These are phyloP conservation scores for Leptomonas pyrrhocoris DNA, from an alignment of 208 protist species.

Conservation along the genomic window DNA sequence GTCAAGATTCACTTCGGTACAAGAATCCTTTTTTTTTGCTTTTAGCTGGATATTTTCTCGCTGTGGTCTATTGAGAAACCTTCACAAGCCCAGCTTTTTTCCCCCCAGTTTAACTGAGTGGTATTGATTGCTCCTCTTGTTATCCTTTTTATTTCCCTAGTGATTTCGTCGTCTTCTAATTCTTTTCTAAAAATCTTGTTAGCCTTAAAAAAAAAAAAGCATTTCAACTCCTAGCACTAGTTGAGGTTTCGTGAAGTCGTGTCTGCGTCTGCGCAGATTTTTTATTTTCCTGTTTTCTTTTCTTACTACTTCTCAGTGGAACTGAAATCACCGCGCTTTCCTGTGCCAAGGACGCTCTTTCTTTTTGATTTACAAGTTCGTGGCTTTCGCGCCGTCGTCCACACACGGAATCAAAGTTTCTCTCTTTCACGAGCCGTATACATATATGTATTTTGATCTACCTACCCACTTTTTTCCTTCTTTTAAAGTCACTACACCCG, in stretches of 20 bases:
- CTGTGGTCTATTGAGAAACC: background rate
- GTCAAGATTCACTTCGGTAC: background rate
- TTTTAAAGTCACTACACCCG: background rate
- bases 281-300: slow-evolving; percentile 2
- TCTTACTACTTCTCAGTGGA: slow-evolving; percentile 10
- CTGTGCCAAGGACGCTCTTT: no score
- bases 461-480: background rate
- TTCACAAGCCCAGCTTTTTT: background rate
- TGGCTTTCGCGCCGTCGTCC: no score
- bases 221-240: slow-evolving; percentile 5
- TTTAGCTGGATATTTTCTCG: background rate
- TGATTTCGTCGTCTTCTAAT: background rate
- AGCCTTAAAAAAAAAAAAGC: background rate
- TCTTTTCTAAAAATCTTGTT: background rate
- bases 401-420: no score
- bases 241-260: background rate
- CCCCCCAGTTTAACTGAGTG: background rate
- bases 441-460: slow-evolving; percentile 3
- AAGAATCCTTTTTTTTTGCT: background rate
- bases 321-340: background rate
- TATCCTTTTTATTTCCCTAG: slow-evolving; percentile 16
- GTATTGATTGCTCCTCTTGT: background rate
- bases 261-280: slow-evolving; percentile 1
- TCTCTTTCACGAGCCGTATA: background rate
- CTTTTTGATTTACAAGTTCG: no score